Evolutionary conservation across 345 rosid species (phyloP), one percentile per base, ranked within the genome.

Genomic region (Citrus hindsii): DNA sequence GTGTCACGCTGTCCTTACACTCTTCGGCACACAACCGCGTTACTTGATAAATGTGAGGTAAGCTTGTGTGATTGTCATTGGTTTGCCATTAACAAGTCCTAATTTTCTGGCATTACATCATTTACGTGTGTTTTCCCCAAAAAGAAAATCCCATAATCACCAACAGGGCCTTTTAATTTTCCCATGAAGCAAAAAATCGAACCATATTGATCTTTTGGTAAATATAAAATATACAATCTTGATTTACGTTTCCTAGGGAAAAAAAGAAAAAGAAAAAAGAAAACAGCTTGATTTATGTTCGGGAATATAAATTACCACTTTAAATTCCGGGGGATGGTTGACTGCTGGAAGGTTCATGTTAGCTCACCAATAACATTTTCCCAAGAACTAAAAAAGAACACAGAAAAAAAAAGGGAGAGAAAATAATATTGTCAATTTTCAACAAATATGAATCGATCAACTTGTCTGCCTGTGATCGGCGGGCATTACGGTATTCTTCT

Each of bases 11-110:
- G 58, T 18, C 22, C 21, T 53, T 18, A 3, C 18, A 46, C 3
- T 37, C 35, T 14, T 9, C 5, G n/a, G 8, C 19, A 7, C 69
- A 79, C 60, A 46, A 35, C 81, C 77, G 72, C 73, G 73, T 79
- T n/a, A 33, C 73, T 79, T 22, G 61, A 73, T 40, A 2, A 27
- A 13, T 66, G 74, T 72, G 67, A 78, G 51, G 33, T 22, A 33
- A 14, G 19, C 22, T 64, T 10, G 2, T 21, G 61, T n/a, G 56
- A 28, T 32, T 48, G 19, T 61, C 55, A 4, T 2, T 28, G 13
- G 19, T 6, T 58, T 59, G 53, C 60, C 67, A 40, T 22, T 61
- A 56, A 30, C 2, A 55, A n/a, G 35, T 58, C 32, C 71, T 22
- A 7, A 67, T 42, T n/a, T 67, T 8, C 30, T 63, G 19, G 6